Conservation (phyloP, 306 rosid species). For the Chamaecrista fasciculata region DNA sequence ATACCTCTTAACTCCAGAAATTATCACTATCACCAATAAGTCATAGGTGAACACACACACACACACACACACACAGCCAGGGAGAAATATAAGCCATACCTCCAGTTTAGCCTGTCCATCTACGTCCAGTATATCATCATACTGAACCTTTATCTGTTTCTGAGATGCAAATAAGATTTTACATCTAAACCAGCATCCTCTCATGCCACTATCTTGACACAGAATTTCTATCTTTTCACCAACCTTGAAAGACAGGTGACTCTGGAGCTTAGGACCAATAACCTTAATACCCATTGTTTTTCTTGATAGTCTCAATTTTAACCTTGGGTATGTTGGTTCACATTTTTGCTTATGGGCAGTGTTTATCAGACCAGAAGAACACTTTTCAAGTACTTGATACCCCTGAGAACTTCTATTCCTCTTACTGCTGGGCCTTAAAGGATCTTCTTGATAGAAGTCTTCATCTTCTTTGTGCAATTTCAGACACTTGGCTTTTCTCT, state of each 20-base stretch:
- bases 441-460: conserved; percentile 43
- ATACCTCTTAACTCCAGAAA: conserved; percentile 17
- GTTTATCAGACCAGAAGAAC: conserved; percentile 33
- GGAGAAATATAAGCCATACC: conserved; percentile 41
- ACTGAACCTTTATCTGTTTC: conserved; percentile 61
- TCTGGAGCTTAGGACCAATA: conserved; percentile 36
- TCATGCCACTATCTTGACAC: conserved; percentile 80
- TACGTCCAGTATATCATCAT: conserved; percentile 56
- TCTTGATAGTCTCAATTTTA: conserved; percentile 56
- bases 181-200: conserved; percentile 92
- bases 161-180: conserved; percentile 52
- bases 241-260: conserved; percentile 43
- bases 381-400: conserved; percentile 40
- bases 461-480: conserved; percentile 40
- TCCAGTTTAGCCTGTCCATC: conserved; percentile 54
- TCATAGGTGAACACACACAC: neutral
- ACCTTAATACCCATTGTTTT: conserved; percentile 43
- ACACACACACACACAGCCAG: neutral
- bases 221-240: conserved; percentile 64
- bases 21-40: neutral
- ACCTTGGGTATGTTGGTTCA: conserved; percentile 50
- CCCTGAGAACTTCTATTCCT: conserved; percentile 43
- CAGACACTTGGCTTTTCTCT: conserved; percentile 38
- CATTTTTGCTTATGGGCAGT: conserved; percentile 25
- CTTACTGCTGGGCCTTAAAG: conserved; percentile 37